A percentile compares a stretch with the other conserved stretches of the same genome.
Evolutionary conservation across 2,329 filamentous ascomycete species (phyloP).

Genomic region (Mollisiaceae sp.): DNA sequence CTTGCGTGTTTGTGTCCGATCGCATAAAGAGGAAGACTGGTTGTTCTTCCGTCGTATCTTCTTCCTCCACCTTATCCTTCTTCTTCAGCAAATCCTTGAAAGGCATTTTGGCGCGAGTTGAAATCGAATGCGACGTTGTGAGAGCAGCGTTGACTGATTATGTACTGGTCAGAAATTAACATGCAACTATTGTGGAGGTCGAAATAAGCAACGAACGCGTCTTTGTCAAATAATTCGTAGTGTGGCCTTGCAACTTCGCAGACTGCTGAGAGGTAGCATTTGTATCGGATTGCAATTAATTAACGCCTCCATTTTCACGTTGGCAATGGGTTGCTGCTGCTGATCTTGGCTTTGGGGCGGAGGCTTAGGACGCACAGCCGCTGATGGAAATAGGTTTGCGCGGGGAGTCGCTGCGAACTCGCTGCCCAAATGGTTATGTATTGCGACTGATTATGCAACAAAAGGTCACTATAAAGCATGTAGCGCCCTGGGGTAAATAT

Average conservation of each 20-base stretch:
- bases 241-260: slow-evolving; percentile 32
- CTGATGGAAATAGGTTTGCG: slow-evolving; percentile 10
- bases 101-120: slow-evolving; percentile 52
- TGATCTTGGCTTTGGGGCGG: slow-evolving; percentile 30
- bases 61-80: slow-evolving; percentile 57
- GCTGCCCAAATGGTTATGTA: slow-evolving; percentile 14
- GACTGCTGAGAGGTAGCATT: slow-evolving; percentile 27
- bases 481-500: not conserved
- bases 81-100: slow-evolving; percentile 67
- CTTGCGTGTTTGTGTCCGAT: slow-evolving; percentile 81
- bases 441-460: not conserved
- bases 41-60: slow-evolving; percentile 40
- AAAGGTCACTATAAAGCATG: not conserved
- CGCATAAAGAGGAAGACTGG: slow-evolving; percentile 79
- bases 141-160: slow-evolving; percentile 1
- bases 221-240: slow-evolving; percentile 31
- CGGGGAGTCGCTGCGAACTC: not conserved
- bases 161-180: slow-evolving; percentile 9
- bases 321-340: slow-evolving; percentile 27
- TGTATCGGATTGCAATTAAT: not conserved
- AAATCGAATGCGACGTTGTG: not conserved
- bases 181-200: slow-evolving; percentile 6
- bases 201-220: slow-evolving; percentile 7
- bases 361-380: slow-evolving; percentile 31
- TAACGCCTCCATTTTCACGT: slow-evolving; percentile 9